Evolutionary conservation across 2,329 filamentous ascomycete species (phyloP).

Genomic region (Aspergillus sp.): DNA sequence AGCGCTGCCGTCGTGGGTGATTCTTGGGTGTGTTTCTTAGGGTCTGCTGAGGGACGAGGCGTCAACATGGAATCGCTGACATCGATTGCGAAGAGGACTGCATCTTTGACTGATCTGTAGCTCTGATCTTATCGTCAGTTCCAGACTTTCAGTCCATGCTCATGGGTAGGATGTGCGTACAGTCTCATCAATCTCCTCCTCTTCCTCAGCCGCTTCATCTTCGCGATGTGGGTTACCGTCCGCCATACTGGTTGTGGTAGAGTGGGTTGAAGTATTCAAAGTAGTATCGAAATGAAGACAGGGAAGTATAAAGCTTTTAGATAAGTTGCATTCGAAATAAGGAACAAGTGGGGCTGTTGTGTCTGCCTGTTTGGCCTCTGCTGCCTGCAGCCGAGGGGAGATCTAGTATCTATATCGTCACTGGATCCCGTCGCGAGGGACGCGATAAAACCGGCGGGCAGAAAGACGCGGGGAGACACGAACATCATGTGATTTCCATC

Average conservation of each 20-base stretch:
- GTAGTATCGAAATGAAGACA: not conserved
- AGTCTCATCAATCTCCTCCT: constrained; percentile 50
- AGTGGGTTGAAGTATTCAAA: not conserved
- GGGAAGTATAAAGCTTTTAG: not conserved
- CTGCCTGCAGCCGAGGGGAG: constrained; percentile 21
- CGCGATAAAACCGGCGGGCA: constrained; percentile 24
- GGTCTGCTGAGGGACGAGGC: constrained; percentile 62
- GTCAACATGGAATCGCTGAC: constrained; percentile 85
- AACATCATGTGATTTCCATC: constrained; percentile 35
- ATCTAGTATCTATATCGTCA: not conserved
- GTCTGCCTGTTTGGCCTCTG: constrained; percentile 21
- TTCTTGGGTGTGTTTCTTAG: constrained; percentile 76
- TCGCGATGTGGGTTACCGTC: constrained; percentile 41
- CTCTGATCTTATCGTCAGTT: constrained; percentile 54
- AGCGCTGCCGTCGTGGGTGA: constrained; percentile 80
- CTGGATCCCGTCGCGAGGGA: constrained; percentile 13
- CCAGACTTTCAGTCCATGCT: not conserved
- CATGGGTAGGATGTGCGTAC: constrained; percentile 27
- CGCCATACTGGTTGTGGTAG: constrained; percentile 32
- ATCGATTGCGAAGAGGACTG: constrained; percentile 95
- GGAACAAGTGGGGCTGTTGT: not conserved
- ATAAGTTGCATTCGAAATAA: not conserved
- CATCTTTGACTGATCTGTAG: constrained; percentile 93
- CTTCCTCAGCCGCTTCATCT: constrained; percentile 47
- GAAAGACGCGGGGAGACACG: constrained; percentile 34